Evolutionary conservation across 768 basidiomycete genomes (phyloP).

Genomic region (Royoungia palumana): DNA sequence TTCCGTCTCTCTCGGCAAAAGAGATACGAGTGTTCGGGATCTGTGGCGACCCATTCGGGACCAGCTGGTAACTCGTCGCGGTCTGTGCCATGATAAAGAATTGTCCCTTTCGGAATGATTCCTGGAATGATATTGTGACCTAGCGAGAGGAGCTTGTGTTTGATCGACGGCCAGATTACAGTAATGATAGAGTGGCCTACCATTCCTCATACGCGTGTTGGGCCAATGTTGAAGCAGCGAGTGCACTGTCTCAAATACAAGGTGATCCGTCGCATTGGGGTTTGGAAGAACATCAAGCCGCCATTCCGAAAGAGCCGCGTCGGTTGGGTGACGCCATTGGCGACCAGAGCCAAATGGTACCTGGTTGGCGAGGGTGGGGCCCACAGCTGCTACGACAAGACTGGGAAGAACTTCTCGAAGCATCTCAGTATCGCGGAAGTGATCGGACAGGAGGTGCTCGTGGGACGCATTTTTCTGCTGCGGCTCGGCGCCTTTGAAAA

Average conservation of each 20-base stretch:
- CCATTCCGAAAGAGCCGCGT: constrained; percentile 15
- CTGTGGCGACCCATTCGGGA: constrained; percentile 34
- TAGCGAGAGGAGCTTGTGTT: constrained; percentile 10
- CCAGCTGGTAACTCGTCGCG: constrained; percentile 22
- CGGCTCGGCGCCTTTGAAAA: no score
- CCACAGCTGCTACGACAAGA: not conserved
- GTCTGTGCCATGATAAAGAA: constrained; percentile 33
- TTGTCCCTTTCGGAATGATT: constrained; percentile 33
- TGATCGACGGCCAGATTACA: not conserved
- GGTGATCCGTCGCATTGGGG: constrained; percentile 25
- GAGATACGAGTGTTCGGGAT: constrained; percentile 37
- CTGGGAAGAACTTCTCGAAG: not conserved
- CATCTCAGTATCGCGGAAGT: not conserved
- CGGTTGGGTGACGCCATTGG: not conserved
- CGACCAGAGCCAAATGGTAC: not conserved
- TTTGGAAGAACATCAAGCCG: constrained; percentile 19
- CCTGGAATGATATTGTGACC: constrained; percentile 31
- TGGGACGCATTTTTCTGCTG: no score
- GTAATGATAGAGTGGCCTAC: no score
- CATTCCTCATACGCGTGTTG: constrained; percentile 46
- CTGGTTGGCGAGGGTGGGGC: not conserved
- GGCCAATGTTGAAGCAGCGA: constrained; percentile 42
- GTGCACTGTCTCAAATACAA: constrained; percentile 26
- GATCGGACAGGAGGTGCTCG: no score
- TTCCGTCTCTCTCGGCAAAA: constrained; percentile 40